Percentiles rank a stretch among this genome's conserved stretches.
phyloP scores from a whole-genome alignment of 2,329 filamentous ascomycete species.

The Fusarium floridanum region DNA sequence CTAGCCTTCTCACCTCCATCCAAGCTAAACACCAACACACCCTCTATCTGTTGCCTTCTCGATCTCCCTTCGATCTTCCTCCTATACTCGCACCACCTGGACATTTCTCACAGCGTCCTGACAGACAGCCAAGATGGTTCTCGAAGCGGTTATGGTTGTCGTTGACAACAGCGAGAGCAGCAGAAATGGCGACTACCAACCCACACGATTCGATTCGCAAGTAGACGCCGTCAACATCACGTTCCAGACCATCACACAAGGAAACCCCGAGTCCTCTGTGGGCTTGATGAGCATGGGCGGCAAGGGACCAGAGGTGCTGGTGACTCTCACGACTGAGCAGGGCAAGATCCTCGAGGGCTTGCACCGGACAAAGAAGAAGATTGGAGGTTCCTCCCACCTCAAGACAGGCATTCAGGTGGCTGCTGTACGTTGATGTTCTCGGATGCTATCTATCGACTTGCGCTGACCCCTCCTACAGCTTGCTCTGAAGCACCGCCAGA shows the following conservation, averaged over 20 bases:
- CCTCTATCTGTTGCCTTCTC: conserved; percentile 3
- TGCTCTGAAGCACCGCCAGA: conserved; percentile 96
- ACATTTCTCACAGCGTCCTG: conserved; percentile 15
- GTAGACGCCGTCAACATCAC: conserved; percentile 94
- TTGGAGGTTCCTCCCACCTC: conserved; percentile 88
- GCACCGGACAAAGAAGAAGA: conserved; percentile 90
- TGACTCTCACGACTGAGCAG: conserved; percentile 95
- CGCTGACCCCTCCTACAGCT: conserved; percentile 68
- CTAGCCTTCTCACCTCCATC: conserved; percentile 47
- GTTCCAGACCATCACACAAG: conserved; percentile 94
- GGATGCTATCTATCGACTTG: not conserved
- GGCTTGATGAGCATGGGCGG: conserved; percentile 99
- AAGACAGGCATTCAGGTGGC: conserved; percentile 96
- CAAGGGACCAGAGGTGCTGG: conserved; percentile 95
- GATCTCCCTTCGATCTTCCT: conserved; percentile 8
- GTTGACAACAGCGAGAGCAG: conserved; percentile 99
- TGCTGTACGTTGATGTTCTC: conserved; percentile 72
- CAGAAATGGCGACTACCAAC: conserved; percentile 93
- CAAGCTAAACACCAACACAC: conserved; percentile 38
- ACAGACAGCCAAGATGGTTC: conserved; percentile 81
- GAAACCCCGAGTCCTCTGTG: conserved; percentile 96
- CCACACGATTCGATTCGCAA: conserved; percentile 96
- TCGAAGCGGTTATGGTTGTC: conserved; percentile 99
- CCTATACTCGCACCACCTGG: conserved; percentile 7
- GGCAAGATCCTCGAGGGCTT: conserved; percentile 94